Base-by-base conservation (phyloP, 345 rosid genomes). In the thale cress (Arabidopsis thaliana) region DNA sequence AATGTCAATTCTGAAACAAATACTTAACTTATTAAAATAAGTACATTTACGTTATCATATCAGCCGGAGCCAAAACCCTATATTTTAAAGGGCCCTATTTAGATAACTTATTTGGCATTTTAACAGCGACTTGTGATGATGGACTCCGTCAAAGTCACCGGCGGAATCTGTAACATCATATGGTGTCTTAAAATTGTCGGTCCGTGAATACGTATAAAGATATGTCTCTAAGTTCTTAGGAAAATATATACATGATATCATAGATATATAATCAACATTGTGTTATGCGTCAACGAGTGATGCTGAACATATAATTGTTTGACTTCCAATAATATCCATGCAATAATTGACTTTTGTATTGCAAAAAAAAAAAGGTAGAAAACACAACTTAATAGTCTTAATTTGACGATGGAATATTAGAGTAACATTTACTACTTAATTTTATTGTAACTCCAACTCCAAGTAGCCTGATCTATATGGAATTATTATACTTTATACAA, bases 101-200 rank as follows among this genome's bases (percentile, higher is more conserved):
- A 33, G 13, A 52, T 55, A 37, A 44, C 48, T 33, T 56, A 56
- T 56, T 56, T 65, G 59, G 65, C 78, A 16, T 56, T 56, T 45
- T 36, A 65, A 36, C 59, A 16, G 59, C 67, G n/a, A 57, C 37
- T 34, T 49, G 42, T 66, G n/a, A 30, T 66, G 60, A 66, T 66
- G 51, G 78, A 66, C 78, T 74, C 52, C 53, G 62, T 75, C 74
- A 75, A 59, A 67, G 46, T 67, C 74, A 67, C 59, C 74, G 48
- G 72, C 50, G 46, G 44, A 37, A 65, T 49, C 34, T 59, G 30
- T 59, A 65, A 58, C 42, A 33, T 40, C 72, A 59, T 37, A 58
- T 24, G 55, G 22, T 67, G 74, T 58, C 49, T 30, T 25, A 5
- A 49, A 49, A 75, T 50, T 59, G 79, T 75, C 79, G 63, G 74